Evolutionary conservation across 192 early-diverging fungal genomes (phyloP).

Genomic region (Dissophora ornata): DNA sequence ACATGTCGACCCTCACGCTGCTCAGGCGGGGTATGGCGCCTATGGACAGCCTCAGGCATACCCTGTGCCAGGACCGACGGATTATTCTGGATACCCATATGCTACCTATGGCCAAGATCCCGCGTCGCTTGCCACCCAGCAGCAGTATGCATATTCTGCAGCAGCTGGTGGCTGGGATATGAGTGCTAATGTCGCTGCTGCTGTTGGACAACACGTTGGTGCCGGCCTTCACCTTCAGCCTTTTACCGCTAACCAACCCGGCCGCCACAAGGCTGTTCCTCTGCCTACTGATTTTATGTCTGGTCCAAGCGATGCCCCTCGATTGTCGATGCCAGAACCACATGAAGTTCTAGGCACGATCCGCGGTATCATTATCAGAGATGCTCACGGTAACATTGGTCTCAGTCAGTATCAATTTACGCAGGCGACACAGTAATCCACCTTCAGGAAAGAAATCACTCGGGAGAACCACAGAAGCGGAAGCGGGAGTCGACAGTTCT

Average conservation of each 20-base stretch:
- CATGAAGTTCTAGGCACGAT: constrained; percentile 64
- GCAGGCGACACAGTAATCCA: constrained; percentile 34
- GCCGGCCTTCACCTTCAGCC: constrained; percentile 36
- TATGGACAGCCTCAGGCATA: constrained; percentile 30
- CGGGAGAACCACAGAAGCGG: constrained; percentile 10
- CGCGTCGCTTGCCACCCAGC: constrained; percentile 14
- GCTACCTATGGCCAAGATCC: constrained; percentile 53
- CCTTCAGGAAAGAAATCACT: too few species aligned
- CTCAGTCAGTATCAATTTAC: constrained; percentile 63
- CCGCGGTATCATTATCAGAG: constrained; percentile 64
- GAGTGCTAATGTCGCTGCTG: constrained; percentile 13
- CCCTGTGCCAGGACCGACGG: constrained; percentile 22
- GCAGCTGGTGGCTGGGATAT: constrained; percentile 50
- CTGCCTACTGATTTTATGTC: constrained; percentile 69
- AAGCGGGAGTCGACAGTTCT: constrained; percentile 17
- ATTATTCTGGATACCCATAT: constrained; percentile 50
- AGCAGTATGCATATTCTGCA: constrained; percentile 35
- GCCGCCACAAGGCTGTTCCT: constrained; percentile 63
- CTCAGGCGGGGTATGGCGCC: constrained; percentile 30
- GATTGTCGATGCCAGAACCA: constrained; percentile 67
- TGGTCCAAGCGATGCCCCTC: constrained; percentile 61
- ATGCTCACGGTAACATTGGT: constrained; percentile 70
- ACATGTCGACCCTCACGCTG: constrained; percentile 22
- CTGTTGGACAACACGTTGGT: constrained; percentile 22
- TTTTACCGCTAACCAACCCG: constrained; percentile 56